phyloP scores from a whole-genome alignment of 352 stramenopile species.

The Globisporangium uncinulatum region DNA sequence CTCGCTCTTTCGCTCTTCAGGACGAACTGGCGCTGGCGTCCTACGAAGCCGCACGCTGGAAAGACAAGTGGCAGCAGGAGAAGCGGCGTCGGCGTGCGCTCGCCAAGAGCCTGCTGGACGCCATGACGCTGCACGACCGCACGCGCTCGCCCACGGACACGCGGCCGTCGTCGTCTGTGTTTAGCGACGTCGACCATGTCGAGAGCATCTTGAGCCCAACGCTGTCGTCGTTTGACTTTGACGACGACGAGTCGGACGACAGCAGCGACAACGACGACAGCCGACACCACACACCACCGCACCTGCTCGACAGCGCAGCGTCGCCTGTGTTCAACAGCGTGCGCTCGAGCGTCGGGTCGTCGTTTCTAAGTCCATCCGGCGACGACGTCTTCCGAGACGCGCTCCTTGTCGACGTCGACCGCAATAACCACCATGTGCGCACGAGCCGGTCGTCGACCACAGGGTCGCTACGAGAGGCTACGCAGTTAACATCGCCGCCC shows the following conservation, averaged over 20 bases:
- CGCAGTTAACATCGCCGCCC: slow-evolving; percentile 23
- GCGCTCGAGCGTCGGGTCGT: slow-evolving; percentile 6
- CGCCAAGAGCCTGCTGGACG: slow-evolving; percentile 57
- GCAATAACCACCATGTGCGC: slow-evolving; percentile 26
- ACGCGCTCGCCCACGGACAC: slow-evolving; percentile 13
- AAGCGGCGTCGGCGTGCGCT: slow-evolving; percentile 61
- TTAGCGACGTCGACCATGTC: slow-evolving; percentile 50
- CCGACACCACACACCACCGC: background rate
- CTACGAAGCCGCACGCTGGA: slow-evolving; percentile 74
- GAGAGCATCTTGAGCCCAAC: slow-evolving; percentile 71
- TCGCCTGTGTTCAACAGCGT: slow-evolving; percentile 1
- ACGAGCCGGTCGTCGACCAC: slow-evolving; percentile 53
- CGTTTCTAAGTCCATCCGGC: background rate
- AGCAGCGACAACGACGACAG: background rate
- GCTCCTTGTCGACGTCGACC: slow-evolving; percentile 19
- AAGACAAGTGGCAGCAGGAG: slow-evolving; percentile 75
- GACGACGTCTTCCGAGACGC: slow-evolving; percentile 1
- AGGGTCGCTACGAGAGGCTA: slow-evolving; percentile 16
- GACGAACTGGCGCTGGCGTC: slow-evolving; percentile 43
- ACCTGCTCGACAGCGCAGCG: background rate
- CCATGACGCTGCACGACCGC: slow-evolving; percentile 39
- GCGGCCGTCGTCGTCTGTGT: slow-evolving; percentile 34
- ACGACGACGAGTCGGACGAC: slow-evolving; percentile 25
- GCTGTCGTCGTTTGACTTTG: slow-evolving; percentile 84
- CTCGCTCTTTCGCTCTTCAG: background rate